Conservation (phyloP, 495 filamentous ascomycete species). For the Penicillium lagena region DNA sequence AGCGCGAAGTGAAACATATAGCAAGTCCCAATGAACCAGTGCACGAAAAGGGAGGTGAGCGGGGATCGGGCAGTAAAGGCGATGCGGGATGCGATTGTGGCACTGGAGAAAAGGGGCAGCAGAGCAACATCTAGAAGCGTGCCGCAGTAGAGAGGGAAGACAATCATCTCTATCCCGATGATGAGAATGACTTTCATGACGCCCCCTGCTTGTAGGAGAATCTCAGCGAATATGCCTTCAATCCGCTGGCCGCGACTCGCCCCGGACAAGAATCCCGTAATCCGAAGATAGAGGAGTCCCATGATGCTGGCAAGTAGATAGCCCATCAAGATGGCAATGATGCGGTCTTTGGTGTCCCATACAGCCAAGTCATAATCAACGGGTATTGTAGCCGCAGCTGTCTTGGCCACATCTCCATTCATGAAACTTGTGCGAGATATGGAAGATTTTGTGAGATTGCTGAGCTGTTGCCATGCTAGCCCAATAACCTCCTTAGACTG, state of each 20-base stretch:
- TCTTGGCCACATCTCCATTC: slow-evolving; percentile 13
- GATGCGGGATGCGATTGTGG: slow-evolving; percentile 67
- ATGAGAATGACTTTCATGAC: slow-evolving; percentile 98
- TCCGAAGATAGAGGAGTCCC: slow-evolving; percentile 71
- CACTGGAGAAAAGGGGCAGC: slow-evolving; percentile 78
- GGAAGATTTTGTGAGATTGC: slow-evolving; percentile 11
- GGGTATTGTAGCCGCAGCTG: slow-evolving; percentile 11
- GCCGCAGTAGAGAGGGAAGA: slow-evolving; percentile 94
- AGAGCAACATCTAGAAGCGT: slow-evolving; percentile 83
- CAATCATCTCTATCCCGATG: slow-evolving; percentile 98
- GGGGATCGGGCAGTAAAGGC: slow-evolving; percentile 70
- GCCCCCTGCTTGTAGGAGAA: slow-evolving; percentile 85
- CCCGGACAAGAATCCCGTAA: slow-evolving; percentile 58
- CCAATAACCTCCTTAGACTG: slow-evolving; percentile 7
- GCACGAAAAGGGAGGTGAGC: slow-evolving; percentile 85
- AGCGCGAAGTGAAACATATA: slow-evolving; percentile 99
- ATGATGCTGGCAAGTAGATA: slow-evolving; percentile 68
- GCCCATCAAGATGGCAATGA: slow-evolving; percentile 73
- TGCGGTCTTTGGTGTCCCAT: slow-evolving; percentile 72
- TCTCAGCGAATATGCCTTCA: slow-evolving; percentile 74
- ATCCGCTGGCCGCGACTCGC: slow-evolving; percentile 61
- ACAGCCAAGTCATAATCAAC: slow-evolving; percentile 59
- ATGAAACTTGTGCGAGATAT: slow-evolving; percentile 19
- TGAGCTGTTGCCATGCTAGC: slow-evolving; percentile 15
- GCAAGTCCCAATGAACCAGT: slow-evolving; percentile 98